phyloP scores from a whole-genome alignment of 768 basidiomycete genomes.

The Mycena rebaudengoi region DNA sequence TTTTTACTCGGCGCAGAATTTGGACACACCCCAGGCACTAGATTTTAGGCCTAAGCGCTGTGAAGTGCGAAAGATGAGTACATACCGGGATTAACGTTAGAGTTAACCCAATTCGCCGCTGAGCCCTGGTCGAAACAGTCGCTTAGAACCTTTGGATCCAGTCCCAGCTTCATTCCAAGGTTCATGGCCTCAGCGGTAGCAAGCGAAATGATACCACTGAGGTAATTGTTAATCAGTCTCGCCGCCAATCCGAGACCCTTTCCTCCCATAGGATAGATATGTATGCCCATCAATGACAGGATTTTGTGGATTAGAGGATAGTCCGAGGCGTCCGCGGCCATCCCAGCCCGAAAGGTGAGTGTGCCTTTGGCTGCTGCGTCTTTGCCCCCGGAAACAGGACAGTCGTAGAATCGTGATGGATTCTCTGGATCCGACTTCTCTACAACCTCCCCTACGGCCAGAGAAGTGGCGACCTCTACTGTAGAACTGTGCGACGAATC shows the following conservation, averaged over 20 bases:
- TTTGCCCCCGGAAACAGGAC: slow-evolving; percentile 53
- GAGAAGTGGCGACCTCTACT: slow-evolving; percentile 49
- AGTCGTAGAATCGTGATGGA: slow-evolving; percentile 46
- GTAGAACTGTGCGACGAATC: slow-evolving; percentile 44
- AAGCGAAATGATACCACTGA: slow-evolving; percentile 50
- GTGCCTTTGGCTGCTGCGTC: slow-evolving; percentile 47
- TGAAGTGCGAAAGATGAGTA: background rate
- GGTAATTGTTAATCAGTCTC: slow-evolving; percentile 55
- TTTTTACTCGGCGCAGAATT: slow-evolving; percentile 51
- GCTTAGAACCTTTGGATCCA: slow-evolving; percentile 49
- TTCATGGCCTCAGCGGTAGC: slow-evolving; percentile 56
- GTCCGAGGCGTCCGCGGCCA: slow-evolving; percentile 37
- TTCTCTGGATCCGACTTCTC: slow-evolving; percentile 20
- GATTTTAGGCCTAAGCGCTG: background rate
- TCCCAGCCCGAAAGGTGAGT: slow-evolving; percentile 52
- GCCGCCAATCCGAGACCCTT: slow-evolving; percentile 51
- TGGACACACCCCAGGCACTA: slow-evolving; percentile 52
- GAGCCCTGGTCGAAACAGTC: slow-evolving; percentile 49
- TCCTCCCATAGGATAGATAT: slow-evolving; percentile 48
- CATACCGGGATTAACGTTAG: slow-evolving; percentile 45
- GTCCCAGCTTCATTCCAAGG: slow-evolving; percentile 52
- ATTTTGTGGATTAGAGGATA: slow-evolving; percentile 44
- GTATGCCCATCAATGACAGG: slow-evolving; percentile 46
- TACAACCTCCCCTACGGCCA: slow-evolving; percentile 41
- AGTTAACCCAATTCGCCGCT: slow-evolving; percentile 52